Conservation (phyloP, 768 basidiomycete species). For the Suillus occidentalis region DNA sequence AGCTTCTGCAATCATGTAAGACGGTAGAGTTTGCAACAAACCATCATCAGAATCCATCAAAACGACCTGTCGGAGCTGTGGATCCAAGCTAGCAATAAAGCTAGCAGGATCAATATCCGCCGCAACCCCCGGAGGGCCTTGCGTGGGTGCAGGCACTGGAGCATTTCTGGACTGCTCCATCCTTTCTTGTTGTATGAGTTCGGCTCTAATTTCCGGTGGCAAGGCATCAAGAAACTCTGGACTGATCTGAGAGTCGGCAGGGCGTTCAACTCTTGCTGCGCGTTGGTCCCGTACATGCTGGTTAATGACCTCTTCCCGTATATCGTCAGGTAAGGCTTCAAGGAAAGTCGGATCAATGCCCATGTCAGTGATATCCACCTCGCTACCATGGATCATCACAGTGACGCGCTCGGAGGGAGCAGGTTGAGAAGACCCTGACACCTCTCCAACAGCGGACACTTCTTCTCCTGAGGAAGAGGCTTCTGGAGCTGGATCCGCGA, state of each 20-base stretch:
- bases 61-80: conserved; percentile 86
- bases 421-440: conserved; percentile 33
- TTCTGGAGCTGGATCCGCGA: conserved; percentile 22
- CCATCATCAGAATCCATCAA: conserved; percentile 86
- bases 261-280: conserved; percentile 71
- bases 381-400: conserved; percentile 87
- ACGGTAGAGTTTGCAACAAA: conserved; percentile 77
- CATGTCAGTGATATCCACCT: conserved; percentile 97
- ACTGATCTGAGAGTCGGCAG: conserved; percentile 86
- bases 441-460: conserved; percentile 9
- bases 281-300: conserved; percentile 95
- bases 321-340: conserved; percentile 96
- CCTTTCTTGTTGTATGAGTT: conserved; percentile 94
- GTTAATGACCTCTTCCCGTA: conserved; percentile 96
- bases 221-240: conserved; percentile 94
- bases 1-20: conserved; percentile 85
- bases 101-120: conserved; percentile 85
- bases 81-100: conserved; percentile 91
- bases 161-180: conserved; percentile 72
- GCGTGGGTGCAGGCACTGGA: conserved; percentile 31
- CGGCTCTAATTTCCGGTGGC: conserved; percentile 94
- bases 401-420: conserved; percentile 64
- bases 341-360: conserved; percentile 98
- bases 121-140: conserved; percentile 41
- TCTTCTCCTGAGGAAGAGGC: conserved; percentile 19